Evolutionary conservation across 2,329 filamentous ascomycete species (phyloP).

Genomic region (Leptographium flavum): DNA sequence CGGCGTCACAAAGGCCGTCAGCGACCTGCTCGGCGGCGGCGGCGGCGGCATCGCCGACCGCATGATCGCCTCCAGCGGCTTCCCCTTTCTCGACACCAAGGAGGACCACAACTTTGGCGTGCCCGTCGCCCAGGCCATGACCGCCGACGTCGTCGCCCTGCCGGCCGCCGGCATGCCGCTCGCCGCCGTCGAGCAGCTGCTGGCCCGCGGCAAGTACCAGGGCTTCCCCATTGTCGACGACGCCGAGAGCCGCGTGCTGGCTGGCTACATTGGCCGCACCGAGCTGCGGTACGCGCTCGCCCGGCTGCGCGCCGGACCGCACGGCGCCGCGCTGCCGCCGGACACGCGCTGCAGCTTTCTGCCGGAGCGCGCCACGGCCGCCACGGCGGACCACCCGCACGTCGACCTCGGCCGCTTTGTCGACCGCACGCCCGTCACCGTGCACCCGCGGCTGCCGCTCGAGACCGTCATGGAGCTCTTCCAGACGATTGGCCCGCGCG

Average conservation of each 20-base stretch:
- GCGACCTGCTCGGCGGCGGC: conserved; percentile 82
- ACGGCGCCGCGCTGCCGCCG: conserved; percentile 40
- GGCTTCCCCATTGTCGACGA: conserved; percentile 88
- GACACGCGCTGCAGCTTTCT: conserved; percentile 60
- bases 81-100: conserved; percentile 93
- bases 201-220: conserved; percentile 70
- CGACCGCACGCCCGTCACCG: conserved; percentile 77
- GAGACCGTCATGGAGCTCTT: conserved; percentile 99
- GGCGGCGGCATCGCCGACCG: conserved; percentile 93
- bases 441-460: conserved; percentile 78
- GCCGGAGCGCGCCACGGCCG: not conserved
- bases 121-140: conserved; percentile 85
- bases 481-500: conserved; percentile 84
- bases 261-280: conserved; percentile 86
- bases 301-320: conserved; percentile 51
- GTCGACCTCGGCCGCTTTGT: conserved; percentile 80
- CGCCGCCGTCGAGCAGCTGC: conserved; percentile 59
- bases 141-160: conserved; percentile 56
- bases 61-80: conserved; percentile 98
- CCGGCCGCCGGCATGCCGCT: conserved; percentile 62
- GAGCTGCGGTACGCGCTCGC: conserved; percentile 86
- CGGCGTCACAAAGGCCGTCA: conserved; percentile 86
- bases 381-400: not conserved
- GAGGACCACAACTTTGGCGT: conserved; percentile 96
- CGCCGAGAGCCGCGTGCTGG: conserved; percentile 50